Evolutionary conservation across 208 protist genomes (phyloP), one percentile per base, ranked within the genome.

Genomic region (Willaertia magna): DNA sequence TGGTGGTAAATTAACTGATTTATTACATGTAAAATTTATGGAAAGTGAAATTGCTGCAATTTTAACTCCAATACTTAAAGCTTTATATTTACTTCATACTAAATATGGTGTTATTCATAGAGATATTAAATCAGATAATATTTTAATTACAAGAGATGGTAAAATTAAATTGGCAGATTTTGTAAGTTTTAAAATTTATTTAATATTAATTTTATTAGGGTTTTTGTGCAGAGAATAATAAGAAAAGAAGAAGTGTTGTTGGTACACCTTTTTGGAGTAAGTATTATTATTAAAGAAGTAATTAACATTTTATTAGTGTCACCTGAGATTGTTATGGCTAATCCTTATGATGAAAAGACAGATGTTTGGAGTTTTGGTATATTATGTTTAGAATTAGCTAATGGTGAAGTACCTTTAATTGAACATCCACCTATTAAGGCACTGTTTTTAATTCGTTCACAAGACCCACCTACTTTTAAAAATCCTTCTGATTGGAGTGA

Each of bases 291-390:
- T 20, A 52, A 6, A 61, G 26, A 6, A n/a, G 2, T 52, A 20
- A 16, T 7, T 20, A 52, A 7, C 26, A 90, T 91, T 14, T 93
- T 90, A 61, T 93, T 90, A 89, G 93, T 94, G 91, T 78, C 89
- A 26, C 91, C 92, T 22, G 91, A 94, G 85, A 78, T 94, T 26
- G 91, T 92, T 51, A 26, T 87, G 42, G 86, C 74, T 49, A 78
- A 85, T 30, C 26, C 61, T 26, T 94, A 94, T 79, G 88, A 89
- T 79, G 76, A 49, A 52, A 85, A 84, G 74, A 82, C 83, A 9
- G 92, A 94, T 87, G 87, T 93, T 12, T 94, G 92, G 92, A 90
- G 87, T 39, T 83, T 93, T 30, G 92, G 92, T 46, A 94, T 94
- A 55, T 85, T 91, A 20, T 84, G 85, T 18, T 67, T 94, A 44